Evolutionary conservation across 495 filamentous ascomycete genomes (phyloP).

Genomic region (Penicillium lagena): DNA sequence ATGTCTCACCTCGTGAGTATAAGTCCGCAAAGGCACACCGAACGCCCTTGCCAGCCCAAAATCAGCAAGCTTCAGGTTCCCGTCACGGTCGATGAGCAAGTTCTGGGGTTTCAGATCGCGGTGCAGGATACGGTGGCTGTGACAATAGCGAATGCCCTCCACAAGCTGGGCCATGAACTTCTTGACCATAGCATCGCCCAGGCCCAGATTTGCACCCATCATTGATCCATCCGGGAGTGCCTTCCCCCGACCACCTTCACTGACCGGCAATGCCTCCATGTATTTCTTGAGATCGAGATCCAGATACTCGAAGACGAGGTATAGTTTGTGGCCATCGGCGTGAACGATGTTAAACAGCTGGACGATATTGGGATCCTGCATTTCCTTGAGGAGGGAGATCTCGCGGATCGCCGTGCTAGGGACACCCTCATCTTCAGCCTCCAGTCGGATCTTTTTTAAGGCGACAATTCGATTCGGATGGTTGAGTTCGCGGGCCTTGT

Average conservation of each 20-base stretch:
- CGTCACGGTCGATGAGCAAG: conserved; percentile 86
- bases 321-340: conserved; percentile 93
- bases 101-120: conserved; percentile 98
- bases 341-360: conserved; percentile 91
- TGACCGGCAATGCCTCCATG: conserved; percentile 93
- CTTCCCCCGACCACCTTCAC: conserved; percentile 84
- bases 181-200: conserved; percentile 89
- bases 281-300: conserved; percentile 96
- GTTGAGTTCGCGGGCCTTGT: conserved; percentile 80
- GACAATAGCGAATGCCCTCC: conserved; percentile 88
- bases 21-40: conserved; percentile 91
- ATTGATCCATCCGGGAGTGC: conserved; percentile 74
- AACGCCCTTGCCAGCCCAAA: conserved; percentile 96
- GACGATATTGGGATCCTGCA: conserved; percentile 94
- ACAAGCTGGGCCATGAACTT: conserved; percentile 96
- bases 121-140: conserved; percentile 90
- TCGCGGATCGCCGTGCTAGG: conserved; percentile 95
- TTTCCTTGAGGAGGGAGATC: conserved; percentile 93
- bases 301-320: conserved; percentile 91
- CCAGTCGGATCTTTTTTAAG: conserved; percentile 96
- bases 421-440: conserved; percentile 95
- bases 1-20: conserved; percentile 77
- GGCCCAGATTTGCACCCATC: conserved; percentile 62
- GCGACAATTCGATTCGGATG: conserved; percentile 80
- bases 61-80: conserved; percentile 95